A percentile compares a stretch with the other conserved stretches of the same genome.
These are phyloP conservation scores for Graphium sp. DNA, from an alignment of 2,329 filamentous ascomycete species.

Conservation along the genomic window DNA sequence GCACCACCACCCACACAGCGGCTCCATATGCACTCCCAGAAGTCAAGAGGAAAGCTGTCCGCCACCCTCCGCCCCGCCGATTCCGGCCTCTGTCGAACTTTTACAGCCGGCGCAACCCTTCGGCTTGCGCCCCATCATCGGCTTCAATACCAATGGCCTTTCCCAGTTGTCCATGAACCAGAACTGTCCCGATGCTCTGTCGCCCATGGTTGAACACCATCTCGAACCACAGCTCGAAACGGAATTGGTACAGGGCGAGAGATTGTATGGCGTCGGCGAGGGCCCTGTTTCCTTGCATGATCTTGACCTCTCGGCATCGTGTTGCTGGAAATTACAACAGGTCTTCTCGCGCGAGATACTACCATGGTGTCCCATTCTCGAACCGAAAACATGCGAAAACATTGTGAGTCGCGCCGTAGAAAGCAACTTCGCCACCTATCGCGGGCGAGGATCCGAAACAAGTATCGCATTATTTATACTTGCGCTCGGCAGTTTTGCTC, in stretches of 20 bases:
- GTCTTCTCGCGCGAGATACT: slow-evolving; percentile 7
- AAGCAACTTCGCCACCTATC: slow-evolving; percentile 1
- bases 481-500: slow-evolving; percentile 6
- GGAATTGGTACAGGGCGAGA: slow-evolving; percentile 2
- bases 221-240: slow-evolving; percentile 5
- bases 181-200: slow-evolving; percentile 1
- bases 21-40: background rate
- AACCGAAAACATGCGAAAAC: slow-evolving; percentile 5
- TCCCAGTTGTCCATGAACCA: slow-evolving; percentile 3
- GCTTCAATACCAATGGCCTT: slow-evolving; percentile 5
- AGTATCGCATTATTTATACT: slow-evolving; percentile 6
- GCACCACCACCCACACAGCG: background rate
- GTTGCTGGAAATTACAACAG: slow-evolving; percentile 6
- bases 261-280: too few species aligned
- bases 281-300: too few species aligned
- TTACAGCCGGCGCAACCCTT: slow-evolving; percentile 1
- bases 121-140: slow-evolving; percentile 2
- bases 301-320: slow-evolving; percentile 5
- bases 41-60: background rate
- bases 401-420: slow-evolving; percentile 5
- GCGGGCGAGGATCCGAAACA: slow-evolving; percentile 5
- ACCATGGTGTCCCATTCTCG: slow-evolving; percentile 9
- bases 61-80: slow-evolving; percentile 1
- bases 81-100: background rate
- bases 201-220: slow-evolving; percentile 3